Base-by-base conservation (phyloP, 208 protist species). In the Trypanosoma caninum region DNA sequence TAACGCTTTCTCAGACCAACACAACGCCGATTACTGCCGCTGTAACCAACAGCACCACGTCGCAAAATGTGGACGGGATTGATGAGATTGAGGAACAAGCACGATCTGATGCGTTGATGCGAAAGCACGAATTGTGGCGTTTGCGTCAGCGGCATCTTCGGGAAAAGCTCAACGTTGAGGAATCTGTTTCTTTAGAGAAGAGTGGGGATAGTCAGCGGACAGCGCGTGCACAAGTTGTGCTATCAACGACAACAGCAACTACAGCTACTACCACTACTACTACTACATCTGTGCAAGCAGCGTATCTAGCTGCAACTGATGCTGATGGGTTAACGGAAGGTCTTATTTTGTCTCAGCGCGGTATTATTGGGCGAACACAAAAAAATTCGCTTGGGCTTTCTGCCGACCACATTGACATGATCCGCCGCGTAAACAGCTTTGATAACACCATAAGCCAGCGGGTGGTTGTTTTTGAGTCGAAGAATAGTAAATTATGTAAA, bases 121-220 rank as follows among this genome's bases (percentile, higher is more conserved):
- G 87, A n/a, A 84, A 84, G 46, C 84, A 91, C 34, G 80, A 94
- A 46, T 81, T 94, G 3, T 87, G 84, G 83, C 83, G 85, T 47
- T 63, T 92, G 51, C 70, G 79, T 42, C 82, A 91, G 63, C 69
- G 72, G 7, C 74, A 87, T 27, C 30, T 80, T 13, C 69, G 69
- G 55, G 73, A 73, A 14, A 67, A 87, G 62, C 50, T 52, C 25
- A 27, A 23, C 23, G 37, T 11, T 2, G 63, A 55, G 31, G 56
- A 53, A 33, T 13, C 16, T 40, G 41, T 16, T 22, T 47, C 48
- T 3, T 35, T 56, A 16, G 22, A 30, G 8, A 59, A 61, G 41
- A 33, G 20, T 16, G 46, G 44, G 40, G 35, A 45, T 28, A 11
- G 46, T 23, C 42, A 67, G 28, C 11, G 20, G 30, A 16, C 42